Percentiles rank a stretch among this genome's conserved stretches.
These are phyloP conservation scores for Rosa multiflora DNA, from an alignment of 306 rosid genomes.

Conservation along the genomic window DNA sequence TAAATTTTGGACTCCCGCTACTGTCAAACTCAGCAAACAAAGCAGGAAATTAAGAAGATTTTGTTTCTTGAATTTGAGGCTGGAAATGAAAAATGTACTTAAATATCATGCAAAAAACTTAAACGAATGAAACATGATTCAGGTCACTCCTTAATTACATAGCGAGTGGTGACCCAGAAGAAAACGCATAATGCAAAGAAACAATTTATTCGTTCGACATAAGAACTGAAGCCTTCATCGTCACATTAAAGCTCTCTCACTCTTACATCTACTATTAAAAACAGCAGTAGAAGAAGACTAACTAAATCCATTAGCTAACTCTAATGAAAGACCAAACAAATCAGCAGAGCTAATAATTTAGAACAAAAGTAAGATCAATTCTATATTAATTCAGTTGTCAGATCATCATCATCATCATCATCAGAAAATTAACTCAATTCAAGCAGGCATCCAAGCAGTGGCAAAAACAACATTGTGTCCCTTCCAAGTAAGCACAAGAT, in stretches of 20 bases:
- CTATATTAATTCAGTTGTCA: constrained; percentile 3
- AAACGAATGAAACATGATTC: not conserved
- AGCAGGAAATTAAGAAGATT: not conserved
- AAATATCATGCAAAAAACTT: not conserved
- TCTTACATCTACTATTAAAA: not conserved
- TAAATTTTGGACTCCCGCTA: not conserved
- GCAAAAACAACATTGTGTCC: constrained; percentile 95
- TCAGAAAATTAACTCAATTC: constrained; percentile 10
- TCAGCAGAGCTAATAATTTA: not conserved
- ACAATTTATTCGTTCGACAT: not conserved
- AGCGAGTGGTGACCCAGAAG: not conserved
- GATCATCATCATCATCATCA: not conserved
- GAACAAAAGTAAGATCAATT: not conserved
- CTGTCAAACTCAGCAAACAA: not conserved
- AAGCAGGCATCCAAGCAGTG: constrained; percentile 78
- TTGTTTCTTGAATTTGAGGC: not conserved
- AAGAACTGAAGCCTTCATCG: not conserved
- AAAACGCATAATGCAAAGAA: not conserved
- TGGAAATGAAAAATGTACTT: not conserved
- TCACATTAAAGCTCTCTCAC: not conserved
- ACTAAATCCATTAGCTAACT: not conserved
- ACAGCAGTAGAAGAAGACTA: not conserved
- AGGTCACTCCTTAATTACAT: not conserved
- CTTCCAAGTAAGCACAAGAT: constrained; percentile 89
- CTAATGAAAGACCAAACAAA: not conserved